Evolutionary conservation across 2,329 filamentous ascomycete genomes (phyloP).

Genomic region (Fusarium euwallaceae): DNA sequence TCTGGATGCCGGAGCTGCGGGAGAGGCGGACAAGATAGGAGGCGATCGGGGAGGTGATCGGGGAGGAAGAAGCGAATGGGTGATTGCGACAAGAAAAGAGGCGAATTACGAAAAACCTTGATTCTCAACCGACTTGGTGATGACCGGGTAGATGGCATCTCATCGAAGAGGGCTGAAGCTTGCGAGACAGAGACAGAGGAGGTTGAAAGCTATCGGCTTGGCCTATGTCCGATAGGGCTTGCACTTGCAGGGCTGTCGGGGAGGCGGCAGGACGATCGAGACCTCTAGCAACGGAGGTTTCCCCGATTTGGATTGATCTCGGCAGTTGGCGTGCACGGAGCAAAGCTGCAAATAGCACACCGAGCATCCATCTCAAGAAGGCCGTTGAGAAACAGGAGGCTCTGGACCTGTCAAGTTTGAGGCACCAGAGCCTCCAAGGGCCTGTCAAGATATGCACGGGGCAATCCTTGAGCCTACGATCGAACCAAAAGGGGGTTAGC

Average conservation of each 20-base stretch:
- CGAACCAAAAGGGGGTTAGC: constrained; percentile 19
- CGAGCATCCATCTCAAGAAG: neutral
- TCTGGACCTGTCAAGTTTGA: constrained; percentile 35
- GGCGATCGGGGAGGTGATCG: neutral
- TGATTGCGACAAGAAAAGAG: constrained; percentile 14
- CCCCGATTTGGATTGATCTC: constrained; percentile 5
- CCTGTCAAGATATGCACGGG: constrained; percentile 39
- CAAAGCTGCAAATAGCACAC: constrained; percentile 29
- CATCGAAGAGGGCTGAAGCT: constrained; percentile 6
- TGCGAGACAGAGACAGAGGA: constrained; percentile 12
- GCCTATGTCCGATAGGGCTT: neutral
- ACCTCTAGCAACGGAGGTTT: constrained; percentile 5
- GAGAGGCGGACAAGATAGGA: constrained; percentile 8
- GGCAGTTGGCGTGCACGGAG: constrained; percentile 33
- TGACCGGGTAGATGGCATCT: constrained; percentile 22
- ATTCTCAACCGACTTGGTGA: constrained; percentile 7
- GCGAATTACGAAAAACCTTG: constrained; percentile 20
- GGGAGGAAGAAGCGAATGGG: constrained; percentile 6
- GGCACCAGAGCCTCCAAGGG: neutral
- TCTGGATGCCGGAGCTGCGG: neutral
- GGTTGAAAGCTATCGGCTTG: constrained; percentile 14
- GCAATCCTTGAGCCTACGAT: constrained; percentile 18
- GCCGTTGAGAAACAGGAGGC: constrained; percentile 22
- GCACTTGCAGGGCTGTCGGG: neutral
- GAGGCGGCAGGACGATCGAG: constrained; percentile 19